These are phyloP conservation scores for Chaetomiaceae sp. DNA, from an alignment of 2,329 filamentous ascomycete species.

Conservation along the genomic window DNA sequence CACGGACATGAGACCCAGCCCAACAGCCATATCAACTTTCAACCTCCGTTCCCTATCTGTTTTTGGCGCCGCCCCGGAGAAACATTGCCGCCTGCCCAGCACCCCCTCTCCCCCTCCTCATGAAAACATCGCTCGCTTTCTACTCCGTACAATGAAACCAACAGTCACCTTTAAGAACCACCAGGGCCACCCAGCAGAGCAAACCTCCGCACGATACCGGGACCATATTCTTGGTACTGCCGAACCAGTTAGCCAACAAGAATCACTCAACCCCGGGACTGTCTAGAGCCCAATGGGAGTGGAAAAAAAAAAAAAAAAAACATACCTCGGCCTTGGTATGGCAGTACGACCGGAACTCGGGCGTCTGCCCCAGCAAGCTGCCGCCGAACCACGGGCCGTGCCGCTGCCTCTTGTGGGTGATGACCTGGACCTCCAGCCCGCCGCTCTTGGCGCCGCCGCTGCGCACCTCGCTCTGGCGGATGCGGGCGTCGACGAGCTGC, in stretches of 20 bases:
- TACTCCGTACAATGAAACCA: conserved; percentile 15
- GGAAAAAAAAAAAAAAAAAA: conserved; percentile 13
- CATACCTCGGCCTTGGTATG: conserved; percentile 78
- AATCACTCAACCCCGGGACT: no score
- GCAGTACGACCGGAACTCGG: conserved; percentile 97
- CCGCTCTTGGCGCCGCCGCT: conserved; percentile 91
- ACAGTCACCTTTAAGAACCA: conserved; percentile 51
- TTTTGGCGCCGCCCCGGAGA: conserved; percentile 20
- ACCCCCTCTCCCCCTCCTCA: conserved; percentile 4
- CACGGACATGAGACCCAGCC: no score
- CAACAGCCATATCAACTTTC: conserved; percentile 1
- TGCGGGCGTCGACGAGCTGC: conserved; percentile 88
- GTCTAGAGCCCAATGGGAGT: no score
- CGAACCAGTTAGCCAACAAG: conserved; percentile 22
- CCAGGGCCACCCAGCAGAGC: conserved; percentile 89
- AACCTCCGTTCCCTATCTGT: conserved; percentile 17
- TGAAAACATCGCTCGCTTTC: conserved; percentile 21
- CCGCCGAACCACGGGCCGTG: conserved; percentile 99
- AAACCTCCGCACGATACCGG: conserved; percentile 91
- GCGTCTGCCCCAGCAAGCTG: conserved; percentile 91
- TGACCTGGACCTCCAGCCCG: conserved; percentile 92
- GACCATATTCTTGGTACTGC: conserved; percentile 91
- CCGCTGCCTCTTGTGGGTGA: conserved; percentile 93
- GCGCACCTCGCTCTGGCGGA: conserved; percentile 83
- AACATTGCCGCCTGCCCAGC: conserved; percentile 16